Percentiles rank a stretch among this genome's conserved stretches.
phyloP scores from a whole-genome alignment of 2,329 filamentous ascomycete species.

The Fusarium drepaniforme region DNA sequence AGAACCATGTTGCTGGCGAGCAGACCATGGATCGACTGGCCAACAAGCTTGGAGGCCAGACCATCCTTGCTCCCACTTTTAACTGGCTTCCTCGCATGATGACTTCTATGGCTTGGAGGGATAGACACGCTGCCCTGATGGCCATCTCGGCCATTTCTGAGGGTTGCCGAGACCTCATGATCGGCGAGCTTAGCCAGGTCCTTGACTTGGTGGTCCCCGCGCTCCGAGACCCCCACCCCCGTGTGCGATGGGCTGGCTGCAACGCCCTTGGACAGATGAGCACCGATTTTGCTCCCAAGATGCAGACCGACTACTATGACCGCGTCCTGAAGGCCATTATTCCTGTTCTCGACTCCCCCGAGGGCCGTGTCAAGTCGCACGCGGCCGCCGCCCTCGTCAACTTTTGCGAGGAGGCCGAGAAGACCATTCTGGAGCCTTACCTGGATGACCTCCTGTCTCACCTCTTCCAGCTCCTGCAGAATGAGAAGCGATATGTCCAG shows the following conservation, averaged over 20 bases:
- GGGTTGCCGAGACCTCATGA: slow-evolving; percentile 95
- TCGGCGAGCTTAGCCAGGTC: slow-evolving; percentile 93
- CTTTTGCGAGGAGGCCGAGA: slow-evolving; percentile 98
- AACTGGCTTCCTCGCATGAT: slow-evolving; percentile 98
- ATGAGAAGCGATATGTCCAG: slow-evolving; percentile 94
- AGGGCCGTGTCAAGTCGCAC: slow-evolving; percentile 95
- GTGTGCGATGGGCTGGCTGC: slow-evolving; percentile 96
- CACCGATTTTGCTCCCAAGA: slow-evolving; percentile 96
- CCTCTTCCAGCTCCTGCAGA: slow-evolving; percentile 88
- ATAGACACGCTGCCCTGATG: slow-evolving; percentile 97
- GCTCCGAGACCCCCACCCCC: slow-evolving; percentile 88
- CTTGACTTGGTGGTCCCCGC: slow-evolving; percentile 95
- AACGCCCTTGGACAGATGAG: slow-evolving; percentile 99
- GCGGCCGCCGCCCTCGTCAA: slow-evolving; percentile 98
- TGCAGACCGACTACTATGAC: slow-evolving; percentile 96
- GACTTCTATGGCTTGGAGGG: slow-evolving; percentile 92
- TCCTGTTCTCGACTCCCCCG: slow-evolving; percentile 88
- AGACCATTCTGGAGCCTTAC: slow-evolving; percentile 90
- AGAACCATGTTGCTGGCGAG: slow-evolving; percentile 97
- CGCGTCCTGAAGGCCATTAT: slow-evolving; percentile 91
- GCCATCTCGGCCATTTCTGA: slow-evolving; percentile 99
- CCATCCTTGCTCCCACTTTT: slow-evolving; percentile 94
- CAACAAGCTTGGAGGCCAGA: slow-evolving; percentile 95
- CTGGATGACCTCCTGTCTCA: slow-evolving; percentile 88
- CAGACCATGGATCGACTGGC: slow-evolving; percentile 98